Evolutionary conservation across 306 rosid species (phyloP).

Genomic region (Dicorynia guianensis): DNA sequence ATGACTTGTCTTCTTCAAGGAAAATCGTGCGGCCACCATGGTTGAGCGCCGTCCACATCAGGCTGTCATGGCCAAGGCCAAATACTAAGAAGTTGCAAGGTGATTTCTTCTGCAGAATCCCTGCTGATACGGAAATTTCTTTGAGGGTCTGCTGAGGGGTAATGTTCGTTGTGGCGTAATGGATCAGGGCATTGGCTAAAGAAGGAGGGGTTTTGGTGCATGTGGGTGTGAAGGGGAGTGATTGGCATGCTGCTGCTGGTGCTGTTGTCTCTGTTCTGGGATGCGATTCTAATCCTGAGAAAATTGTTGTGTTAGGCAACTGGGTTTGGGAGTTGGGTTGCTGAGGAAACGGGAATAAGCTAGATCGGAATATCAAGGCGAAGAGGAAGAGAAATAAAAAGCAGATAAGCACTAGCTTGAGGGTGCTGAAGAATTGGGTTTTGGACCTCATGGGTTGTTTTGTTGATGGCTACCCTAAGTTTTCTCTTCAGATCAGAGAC

Average conservation of each 20-base stretch:
- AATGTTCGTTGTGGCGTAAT: constrained; percentile 79
- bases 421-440: constrained; percentile 47
- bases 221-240: constrained; percentile 44
- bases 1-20: constrained; percentile 79
- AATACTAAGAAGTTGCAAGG: constrained; percentile 92
- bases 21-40: constrained; percentile 86
- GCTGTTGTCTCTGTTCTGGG: not conserved
- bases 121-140: constrained; percentile 79
- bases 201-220: constrained; percentile 83
- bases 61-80: constrained; percentile 90
- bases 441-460: constrained; percentile 46
- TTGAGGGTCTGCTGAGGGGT: constrained; percentile 87
- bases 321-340: constrained; percentile 44
- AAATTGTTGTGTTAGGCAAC: constrained; percentile 42
- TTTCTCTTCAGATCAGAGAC: not conserved
- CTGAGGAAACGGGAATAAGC: constrained; percentile 52
- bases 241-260: constrained; percentile 39
- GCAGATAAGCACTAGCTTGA: constrained; percentile 59
- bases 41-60: constrained; percentile 93
- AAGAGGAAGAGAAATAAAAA: constrained; percentile 51
- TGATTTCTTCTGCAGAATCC: constrained; percentile 63
- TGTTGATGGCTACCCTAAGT: not conserved
- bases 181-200: constrained; percentile 74
- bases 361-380: constrained; percentile 57
- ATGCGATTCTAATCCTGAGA: constrained; percentile 16